These are phyloP conservation scores for Schizothecium vesticola DNA, from an alignment of 495 filamentous ascomycete genomes.

Conservation along the genomic window DNA sequence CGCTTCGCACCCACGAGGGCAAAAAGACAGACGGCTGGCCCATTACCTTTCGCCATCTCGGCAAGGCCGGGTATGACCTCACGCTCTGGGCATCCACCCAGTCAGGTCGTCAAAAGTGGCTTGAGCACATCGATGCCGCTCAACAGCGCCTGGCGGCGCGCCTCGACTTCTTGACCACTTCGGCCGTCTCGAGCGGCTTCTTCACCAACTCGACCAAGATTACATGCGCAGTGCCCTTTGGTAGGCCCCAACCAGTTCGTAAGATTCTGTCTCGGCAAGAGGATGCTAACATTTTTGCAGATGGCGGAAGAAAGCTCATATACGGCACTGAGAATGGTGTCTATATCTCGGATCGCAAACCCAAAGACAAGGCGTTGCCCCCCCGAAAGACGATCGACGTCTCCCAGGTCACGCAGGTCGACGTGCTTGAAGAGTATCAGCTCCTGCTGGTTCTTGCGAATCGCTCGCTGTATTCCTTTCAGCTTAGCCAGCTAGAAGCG, in stretches of 20 bases:
- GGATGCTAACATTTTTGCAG: constrained; percentile 40
- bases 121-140: constrained; percentile 88
- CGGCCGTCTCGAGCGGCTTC: constrained; percentile 76
- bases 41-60: constrained; percentile 96
- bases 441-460: constrained; percentile 89
- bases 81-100: constrained; percentile 82
- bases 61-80: constrained; percentile 90
- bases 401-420: constrained; percentile 85
- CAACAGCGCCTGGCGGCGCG: constrained; percentile 78
- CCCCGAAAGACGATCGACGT: constrained; percentile 83
- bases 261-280: neutral
- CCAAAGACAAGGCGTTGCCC: constrained; percentile 68
- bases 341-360: constrained; percentile 82
- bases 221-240: constrained; percentile 87
- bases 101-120: constrained; percentile 83
- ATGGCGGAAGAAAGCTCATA: constrained; percentile 91
- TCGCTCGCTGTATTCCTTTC: constrained; percentile 82
- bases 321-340: constrained; percentile 92
- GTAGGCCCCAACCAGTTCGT: constrained; percentile 42
- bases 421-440: constrained; percentile 91
- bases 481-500: constrained; percentile 74
- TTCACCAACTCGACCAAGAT: constrained; percentile 77
- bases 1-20: constrained; percentile 52
- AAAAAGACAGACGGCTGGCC: constrained; percentile 75
- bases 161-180: constrained; percentile 91